Conservation (phyloP, 2,329 filamentous ascomycete genomes). For the Hyphodiscus sp. region DNA sequence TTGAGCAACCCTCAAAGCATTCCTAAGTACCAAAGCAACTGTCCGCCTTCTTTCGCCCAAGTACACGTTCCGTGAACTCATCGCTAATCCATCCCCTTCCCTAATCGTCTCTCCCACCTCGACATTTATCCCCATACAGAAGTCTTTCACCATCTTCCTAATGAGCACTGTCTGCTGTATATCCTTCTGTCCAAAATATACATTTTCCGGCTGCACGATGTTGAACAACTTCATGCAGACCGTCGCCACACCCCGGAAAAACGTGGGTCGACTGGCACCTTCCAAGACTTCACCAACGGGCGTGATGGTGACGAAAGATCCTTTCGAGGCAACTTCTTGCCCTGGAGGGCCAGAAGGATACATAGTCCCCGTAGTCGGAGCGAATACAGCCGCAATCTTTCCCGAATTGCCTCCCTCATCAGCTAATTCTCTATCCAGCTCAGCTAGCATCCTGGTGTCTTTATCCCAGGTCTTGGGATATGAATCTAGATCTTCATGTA, state of each 20-base stretch:
- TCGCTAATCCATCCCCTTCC: slow-evolving; percentile 74
- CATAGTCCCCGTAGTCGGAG: slow-evolving; percentile 75
- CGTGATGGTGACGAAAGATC: slow-evolving; percentile 87
- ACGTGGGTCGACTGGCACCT: slow-evolving; percentile 80
- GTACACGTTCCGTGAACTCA: slow-evolving; percentile 93
- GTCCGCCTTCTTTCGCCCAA: slow-evolving; percentile 68
- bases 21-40: slow-evolving; percentile 65
- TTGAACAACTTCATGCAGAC: slow-evolving; percentile 94
- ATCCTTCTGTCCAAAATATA: slow-evolving; percentile 97
- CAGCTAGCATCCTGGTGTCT: slow-evolving; percentile 61
- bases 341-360: slow-evolving; percentile 71
- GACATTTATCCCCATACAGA: slow-evolving; percentile 71
- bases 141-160: slow-evolving; percentile 78
- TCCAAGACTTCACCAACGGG: slow-evolving; percentile 78
- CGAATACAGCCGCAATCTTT: slow-evolving; percentile 75
- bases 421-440: slow-evolving; percentile 68
- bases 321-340: slow-evolving; percentile 67
- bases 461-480: slow-evolving; percentile 87
- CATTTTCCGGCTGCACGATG: slow-evolving; percentile 67
- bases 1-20: slow-evolving; percentile 66
- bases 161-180: slow-evolving; percentile 94
- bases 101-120: slow-evolving; percentile 68
- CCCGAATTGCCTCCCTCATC: slow-evolving; percentile 51
- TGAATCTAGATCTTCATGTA: slow-evolving; percentile 77
- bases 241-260: slow-evolving; percentile 93